Evolutionary conservation across 306 rosid genomes (phyloP).

Genomic region (Adenanthera pavonina): DNA sequence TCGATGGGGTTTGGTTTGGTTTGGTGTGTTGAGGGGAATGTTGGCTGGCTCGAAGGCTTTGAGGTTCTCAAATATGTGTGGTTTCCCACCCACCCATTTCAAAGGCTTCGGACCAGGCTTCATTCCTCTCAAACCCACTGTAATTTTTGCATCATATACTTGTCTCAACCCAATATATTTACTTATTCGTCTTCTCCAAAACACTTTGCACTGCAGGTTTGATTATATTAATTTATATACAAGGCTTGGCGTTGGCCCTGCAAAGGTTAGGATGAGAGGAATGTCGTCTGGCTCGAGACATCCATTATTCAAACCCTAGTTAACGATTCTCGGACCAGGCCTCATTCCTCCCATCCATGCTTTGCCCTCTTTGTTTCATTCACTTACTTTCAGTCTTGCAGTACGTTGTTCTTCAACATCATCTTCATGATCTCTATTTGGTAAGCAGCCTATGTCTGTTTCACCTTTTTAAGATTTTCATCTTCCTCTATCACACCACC

Average conservation of each 20-base stretch:
- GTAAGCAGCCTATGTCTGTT: slow-evolving; percentile 41
- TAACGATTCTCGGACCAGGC: slow-evolving; percentile 78
- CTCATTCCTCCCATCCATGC: slow-evolving; percentile 77
- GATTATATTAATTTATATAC: background rate
- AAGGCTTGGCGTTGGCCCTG: background rate
- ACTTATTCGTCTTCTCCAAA: background rate
- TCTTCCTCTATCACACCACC: background rate
- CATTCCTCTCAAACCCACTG: slow-evolving; percentile 70
- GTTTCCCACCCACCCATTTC: background rate
- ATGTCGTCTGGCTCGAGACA: slow-evolving; percentile 84
- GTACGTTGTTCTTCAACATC: background rate
- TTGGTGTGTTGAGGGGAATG: slow-evolving; percentile 77
- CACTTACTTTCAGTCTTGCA: background rate
- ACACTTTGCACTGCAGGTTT: background rate
- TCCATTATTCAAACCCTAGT: slow-evolving; percentile 15
- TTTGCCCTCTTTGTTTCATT: slow-evolving; percentile 18
- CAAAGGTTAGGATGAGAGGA: slow-evolving; percentile 70
- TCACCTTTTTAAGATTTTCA: background rate
- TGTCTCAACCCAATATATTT: background rate
- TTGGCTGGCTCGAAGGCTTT: slow-evolving; percentile 94
- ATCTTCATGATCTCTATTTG: background rate
- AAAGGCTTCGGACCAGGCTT: slow-evolving; percentile 94
- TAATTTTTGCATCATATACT: background rate
- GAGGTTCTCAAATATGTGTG: background rate
- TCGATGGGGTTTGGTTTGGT: background rate